Percentiles rank a stretch among this genome's conserved stretches.
Evolutionary conservation across 768 basidiomycete species (phyloP).

Genomic region (Suillus decipiens): DNA sequence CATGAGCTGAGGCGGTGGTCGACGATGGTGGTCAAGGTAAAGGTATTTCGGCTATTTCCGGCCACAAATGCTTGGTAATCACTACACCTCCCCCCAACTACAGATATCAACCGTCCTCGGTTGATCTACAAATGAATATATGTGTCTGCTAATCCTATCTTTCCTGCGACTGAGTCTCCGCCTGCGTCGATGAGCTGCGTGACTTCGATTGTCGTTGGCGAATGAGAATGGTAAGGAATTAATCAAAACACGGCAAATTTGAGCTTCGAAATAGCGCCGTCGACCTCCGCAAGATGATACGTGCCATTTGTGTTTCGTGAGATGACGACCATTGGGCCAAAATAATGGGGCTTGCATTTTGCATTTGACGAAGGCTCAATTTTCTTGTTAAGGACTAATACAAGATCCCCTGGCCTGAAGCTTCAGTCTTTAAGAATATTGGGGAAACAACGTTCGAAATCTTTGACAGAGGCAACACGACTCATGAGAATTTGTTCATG

Average conservation of each 20-base stretch:
- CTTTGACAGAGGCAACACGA: not conserved
- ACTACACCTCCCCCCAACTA: too few relatives aligned
- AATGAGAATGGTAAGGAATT: not conserved
- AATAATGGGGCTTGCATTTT: conserved; percentile 5
- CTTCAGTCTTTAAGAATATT: conserved; percentile 24
- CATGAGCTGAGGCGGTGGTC: too few relatives aligned
- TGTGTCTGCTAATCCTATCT: rapidly evolving
- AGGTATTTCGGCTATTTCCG: too few relatives aligned
- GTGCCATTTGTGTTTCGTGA: not conserved
- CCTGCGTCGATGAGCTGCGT: not conserved
- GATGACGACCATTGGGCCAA: not conserved
- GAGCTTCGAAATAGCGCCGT: not conserved
- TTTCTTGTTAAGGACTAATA: not conserved
- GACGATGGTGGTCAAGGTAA: too few relatives aligned
- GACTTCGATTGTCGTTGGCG: not conserved
- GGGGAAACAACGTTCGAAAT: conserved; percentile 19
- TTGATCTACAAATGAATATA: too few relatives aligned
- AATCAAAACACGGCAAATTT: not conserved
- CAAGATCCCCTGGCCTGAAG: conserved; percentile 25
- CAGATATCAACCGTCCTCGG: too few relatives aligned
- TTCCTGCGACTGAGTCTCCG: not conserved
- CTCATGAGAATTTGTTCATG: not conserved
- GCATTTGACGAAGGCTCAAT: conserved; percentile 14
- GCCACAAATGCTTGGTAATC: too few relatives aligned
- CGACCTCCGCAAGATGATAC: not conserved